Evolutionary conservation across 1,139 yeast species (phyloP), one percentile per base, ranked within the genome.

Genomic region (Kodamaea fungicola): DNA sequence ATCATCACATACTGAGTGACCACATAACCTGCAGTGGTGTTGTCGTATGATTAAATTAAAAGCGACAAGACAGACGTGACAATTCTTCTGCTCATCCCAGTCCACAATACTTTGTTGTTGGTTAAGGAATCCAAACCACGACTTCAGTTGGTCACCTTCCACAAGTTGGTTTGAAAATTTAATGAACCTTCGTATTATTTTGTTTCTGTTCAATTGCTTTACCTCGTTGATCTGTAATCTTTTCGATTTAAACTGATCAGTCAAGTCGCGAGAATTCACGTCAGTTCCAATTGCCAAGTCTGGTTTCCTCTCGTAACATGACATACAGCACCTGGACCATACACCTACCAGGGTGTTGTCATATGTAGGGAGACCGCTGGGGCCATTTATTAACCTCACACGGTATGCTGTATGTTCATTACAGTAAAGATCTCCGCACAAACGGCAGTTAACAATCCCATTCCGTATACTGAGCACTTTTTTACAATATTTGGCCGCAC

Each of bases 11-110:
- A 88, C 89, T 1, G 85, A 76, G 24, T 61, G 55, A 0, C 97
- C 97, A 63, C 97, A 92, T 25, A 87, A 58, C 25, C 96, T 66
- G 55, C 96, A 88, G 55, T 88, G 97, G 54, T 92, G 97, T 49
- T 86, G 88, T 40, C 96, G 67, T 13, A 78, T 55, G 5, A 83
- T 56, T 33, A 84, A 62, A 22, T 71, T 71, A 56, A 88, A 92
- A 27, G 55, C 52, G 8, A 70, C 64, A 16, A 65, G 57, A 51
- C 98, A 92, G 4, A 86, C 65, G 3, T 76, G 68, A 55, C 98
- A 92, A 42, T 68, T 63, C 0, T 64, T 71, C 2, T 50, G 53
- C 1, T 61, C 45, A 48, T 83, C 77, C 97, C 97, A 92, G 22
- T 71, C 70, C 27, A 8, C 67, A 4, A 33, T 33, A 5, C 19